Conservation (phyloP, 345 rosid species). For the Lenwebbia sp. region DNA sequence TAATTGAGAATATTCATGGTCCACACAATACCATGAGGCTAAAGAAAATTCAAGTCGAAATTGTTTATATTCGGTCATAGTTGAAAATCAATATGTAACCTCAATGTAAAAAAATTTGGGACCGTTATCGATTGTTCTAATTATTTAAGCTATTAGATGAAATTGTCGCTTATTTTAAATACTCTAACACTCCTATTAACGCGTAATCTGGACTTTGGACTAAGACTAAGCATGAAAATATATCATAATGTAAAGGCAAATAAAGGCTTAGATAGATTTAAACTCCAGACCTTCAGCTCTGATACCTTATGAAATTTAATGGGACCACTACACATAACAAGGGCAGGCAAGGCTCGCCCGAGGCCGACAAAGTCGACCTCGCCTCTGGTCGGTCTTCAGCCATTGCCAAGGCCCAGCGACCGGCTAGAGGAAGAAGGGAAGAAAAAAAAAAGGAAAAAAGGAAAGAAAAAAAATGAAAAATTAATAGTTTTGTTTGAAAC, state of each 20-base stretch:
- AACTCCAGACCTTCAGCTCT: not conserved
- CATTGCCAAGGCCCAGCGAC: too few relatives aligned
- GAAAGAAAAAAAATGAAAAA: not conserved
- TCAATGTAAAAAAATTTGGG: not conserved
- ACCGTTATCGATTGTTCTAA: too few relatives aligned
- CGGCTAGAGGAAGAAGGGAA: not conserved
- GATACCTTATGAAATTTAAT: not conserved
- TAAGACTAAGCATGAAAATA: not conserved
- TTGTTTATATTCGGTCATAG: not conserved
- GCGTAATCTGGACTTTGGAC: not conserved
- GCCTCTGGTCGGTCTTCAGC: too few relatives aligned
- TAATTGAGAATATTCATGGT: not conserved
- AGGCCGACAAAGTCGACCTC: too few relatives aligned
- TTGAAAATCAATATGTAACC: not conserved
- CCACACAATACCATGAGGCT: not conserved
- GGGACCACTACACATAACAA: too few relatives aligned
- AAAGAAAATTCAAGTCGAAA: not conserved
- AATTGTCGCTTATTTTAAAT: too few relatives aligned
- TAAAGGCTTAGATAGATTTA: not conserved
- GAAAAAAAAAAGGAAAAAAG: not conserved
- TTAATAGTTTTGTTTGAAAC: too few relatives aligned
- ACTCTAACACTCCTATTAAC: too few relatives aligned
- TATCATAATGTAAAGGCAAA: not conserved
- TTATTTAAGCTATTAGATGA: too few relatives aligned
- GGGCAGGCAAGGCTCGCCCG: too few relatives aligned